Percentiles rank a stretch among this genome's conserved stretches.
Evolutionary conservation across 495 filamentous ascomycete genomes (phyloP).

Genomic region (Elasticomyces elasticus): DNA sequence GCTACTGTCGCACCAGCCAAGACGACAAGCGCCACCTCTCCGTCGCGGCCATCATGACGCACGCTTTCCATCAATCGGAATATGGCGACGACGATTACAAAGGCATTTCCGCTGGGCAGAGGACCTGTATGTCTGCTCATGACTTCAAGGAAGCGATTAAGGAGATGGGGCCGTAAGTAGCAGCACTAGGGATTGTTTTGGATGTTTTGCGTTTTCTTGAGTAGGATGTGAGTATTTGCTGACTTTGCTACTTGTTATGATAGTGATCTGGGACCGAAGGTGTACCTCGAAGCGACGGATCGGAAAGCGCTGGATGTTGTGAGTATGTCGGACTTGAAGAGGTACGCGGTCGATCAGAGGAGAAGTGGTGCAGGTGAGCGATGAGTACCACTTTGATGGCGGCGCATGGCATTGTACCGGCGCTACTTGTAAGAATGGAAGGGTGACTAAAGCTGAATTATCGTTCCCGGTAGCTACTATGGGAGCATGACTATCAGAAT

Average conservation of each 20-base stretch:
- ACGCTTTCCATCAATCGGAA: conserved; percentile 6
- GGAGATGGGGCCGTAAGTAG: conserved; percentile 5
- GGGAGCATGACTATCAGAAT: too few species aligned
- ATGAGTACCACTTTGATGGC: too few species aligned
- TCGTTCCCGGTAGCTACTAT: too few species aligned
- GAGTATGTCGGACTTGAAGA: background rate
- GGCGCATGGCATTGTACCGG: too few species aligned
- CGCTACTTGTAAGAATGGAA: too few species aligned
- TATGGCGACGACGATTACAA: conserved; percentile 10
- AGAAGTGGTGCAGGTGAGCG: too few species aligned
- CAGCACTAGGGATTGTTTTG: too few species aligned
- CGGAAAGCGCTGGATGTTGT: conserved; percentile 5
- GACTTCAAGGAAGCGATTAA: conserved; percentile 3
- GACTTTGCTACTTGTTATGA: too few species aligned
- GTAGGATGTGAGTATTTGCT: background rate
- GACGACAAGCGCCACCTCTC: conserved; percentile 8
- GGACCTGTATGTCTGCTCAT: conserved; percentile 3
- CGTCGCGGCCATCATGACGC: conserved; percentile 8
- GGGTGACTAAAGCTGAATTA: too few species aligned
- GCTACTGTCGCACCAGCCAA: background rate
- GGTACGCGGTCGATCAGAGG: too few species aligned
- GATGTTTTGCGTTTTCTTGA: too few species aligned
- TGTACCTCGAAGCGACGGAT: background rate
- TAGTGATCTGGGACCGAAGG: conserved; percentile 2
- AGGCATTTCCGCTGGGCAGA: conserved; percentile 3